Base-by-base conservation (phyloP, 371 early-diverging fungal genomes). In the Massospora cicadina region DNA sequence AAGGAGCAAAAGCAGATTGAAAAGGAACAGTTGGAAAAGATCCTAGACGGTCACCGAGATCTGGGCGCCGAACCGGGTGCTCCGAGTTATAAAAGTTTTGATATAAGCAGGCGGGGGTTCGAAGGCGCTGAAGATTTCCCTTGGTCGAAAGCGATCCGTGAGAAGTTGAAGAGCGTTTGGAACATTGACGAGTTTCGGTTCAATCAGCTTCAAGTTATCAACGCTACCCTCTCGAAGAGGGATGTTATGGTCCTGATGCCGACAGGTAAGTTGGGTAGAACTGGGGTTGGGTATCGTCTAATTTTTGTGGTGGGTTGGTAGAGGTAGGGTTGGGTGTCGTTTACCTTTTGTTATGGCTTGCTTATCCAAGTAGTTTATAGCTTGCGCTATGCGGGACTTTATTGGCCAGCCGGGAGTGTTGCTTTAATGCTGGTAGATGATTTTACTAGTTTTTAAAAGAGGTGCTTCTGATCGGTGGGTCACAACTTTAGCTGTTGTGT, bases 191-290 rank as follows among this genome's bases (percentile, higher is more conserved):
- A 43, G 43, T 17, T 99, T 68, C 83, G 99, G 31, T 76, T 78
- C 1, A 93, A 98, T 69, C 99, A 99, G 72, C 74, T 90, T 5
- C 90, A 90, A 57, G 94, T 97, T 1, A 94, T 99, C 72, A 88
- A 94, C 68, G 86, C 92, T 0, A 86, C 91, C 0, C 73, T 99
- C 5, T 68, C 76, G 0, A 91, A 93, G 0, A 79, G 86, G 55
- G 98, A 99, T 69, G 87, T 90, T 0, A 98, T 99, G 84, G 94
- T 99, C 33, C 73, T 99, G 53, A 99, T 99, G 99, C 99, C 99
- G 0, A 99, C 99, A 0, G 99, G 62, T 62, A 62, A 30, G 5
- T 31, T 5, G 23, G 31, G 43, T 43, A 10, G 10, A 17, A 43
- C 17, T 43, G 43, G 17, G 43, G 5, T 43, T 43, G 17, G 17